These are phyloP conservation scores for Aspergillus sp. DNA, from an alignment of 2,329 filamentous ascomycete species.

Conservation along the genomic window DNA sequence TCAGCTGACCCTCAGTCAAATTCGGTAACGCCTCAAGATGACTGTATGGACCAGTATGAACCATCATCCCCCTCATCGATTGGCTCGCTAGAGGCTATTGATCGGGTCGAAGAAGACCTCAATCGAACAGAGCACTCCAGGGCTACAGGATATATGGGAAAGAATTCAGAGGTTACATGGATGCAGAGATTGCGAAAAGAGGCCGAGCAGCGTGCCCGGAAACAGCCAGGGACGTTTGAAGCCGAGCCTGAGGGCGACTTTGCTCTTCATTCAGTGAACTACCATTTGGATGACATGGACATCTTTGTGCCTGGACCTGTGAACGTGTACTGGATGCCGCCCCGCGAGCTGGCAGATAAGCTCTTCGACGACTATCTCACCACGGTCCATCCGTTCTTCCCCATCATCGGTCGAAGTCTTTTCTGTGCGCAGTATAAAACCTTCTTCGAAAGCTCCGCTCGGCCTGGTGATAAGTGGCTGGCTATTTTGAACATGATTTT, in stretches of 20 bases:
- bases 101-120: conserved; percentile 42
- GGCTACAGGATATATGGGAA: conserved; percentile 41
- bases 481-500: conserved; percentile 45
- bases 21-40: conserved; percentile 25
- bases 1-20: conserved; percentile 21
- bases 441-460: conserved; percentile 30
- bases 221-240: conserved; percentile 23
- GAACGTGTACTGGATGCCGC: conserved; percentile 38
- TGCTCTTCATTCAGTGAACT: conserved; percentile 31
- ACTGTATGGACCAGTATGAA: conserved; percentile 20
- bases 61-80: conserved; percentile 28
- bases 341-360: conserved; percentile 34
- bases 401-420: conserved; percentile 38
- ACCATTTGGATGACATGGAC: conserved; percentile 42
- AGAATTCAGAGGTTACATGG: conserved; percentile 44
- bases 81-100: conserved; percentile 41
- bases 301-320: conserved; percentile 36
- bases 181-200: conserved; percentile 38
- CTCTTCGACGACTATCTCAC: conserved; percentile 39
- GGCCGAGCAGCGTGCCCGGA: conserved; percentile 28
- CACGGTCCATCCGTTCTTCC: conserved; percentile 40
- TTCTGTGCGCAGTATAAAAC: conserved; percentile 37
- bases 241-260: conserved; percentile 26
- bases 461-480: conserved; percentile 37
- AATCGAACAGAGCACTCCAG: conserved; percentile 31